Conservation (phyloP, 2,329 filamentous ascomycete species). For the Ophiostoma novo-ulmi region DNA sequence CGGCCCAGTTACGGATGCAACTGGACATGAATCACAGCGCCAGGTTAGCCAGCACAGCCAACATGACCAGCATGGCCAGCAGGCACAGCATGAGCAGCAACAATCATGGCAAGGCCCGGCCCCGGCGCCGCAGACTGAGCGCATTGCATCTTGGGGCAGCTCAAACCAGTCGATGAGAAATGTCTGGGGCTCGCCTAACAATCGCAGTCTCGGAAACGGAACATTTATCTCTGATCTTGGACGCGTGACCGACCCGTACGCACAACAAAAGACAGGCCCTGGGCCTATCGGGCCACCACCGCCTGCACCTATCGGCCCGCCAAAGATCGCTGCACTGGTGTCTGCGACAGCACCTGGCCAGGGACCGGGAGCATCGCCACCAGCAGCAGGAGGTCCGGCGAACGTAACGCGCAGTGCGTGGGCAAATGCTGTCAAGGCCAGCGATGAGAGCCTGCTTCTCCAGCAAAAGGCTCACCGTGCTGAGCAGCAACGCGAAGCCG, state of each 20-base stretch:
- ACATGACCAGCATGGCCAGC: conserved; percentile 8
- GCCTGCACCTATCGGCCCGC: conserved; percentile 15
- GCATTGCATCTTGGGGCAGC: conserved; percentile 48
- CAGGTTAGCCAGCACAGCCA: conserved; percentile 25
- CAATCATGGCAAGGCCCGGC: conserved; percentile 38
- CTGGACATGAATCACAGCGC: conserved; percentile 24
- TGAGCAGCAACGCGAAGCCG: conserved; percentile 42
- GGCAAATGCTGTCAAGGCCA: conserved; percentile 41
- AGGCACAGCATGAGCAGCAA: conserved; percentile 13
- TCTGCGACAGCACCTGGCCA: neutral
- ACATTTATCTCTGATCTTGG: conserved; percentile 64
- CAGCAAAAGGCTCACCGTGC: conserved; percentile 38
- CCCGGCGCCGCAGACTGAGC: conserved; percentile 40
- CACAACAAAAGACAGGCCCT: conserved; percentile 23
- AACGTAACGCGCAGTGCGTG: conserved; percentile 31
- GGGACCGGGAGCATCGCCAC: neutral
- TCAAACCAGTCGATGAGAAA: conserved; percentile 48
- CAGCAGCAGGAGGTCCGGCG: conserved; percentile 5
- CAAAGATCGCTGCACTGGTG: conserved; percentile 16
- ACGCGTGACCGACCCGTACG: conserved; percentile 39
- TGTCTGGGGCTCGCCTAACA: conserved; percentile 69
- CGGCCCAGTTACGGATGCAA: neutral
- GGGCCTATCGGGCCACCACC: conserved; percentile 32
- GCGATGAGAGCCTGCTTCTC: conserved; percentile 43
- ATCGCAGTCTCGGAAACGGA: conserved; percentile 69